These are phyloP conservation scores for Yamadazyma sp. DNA, from an alignment of 1,139 yeast genomes.

Conservation along the genomic window DNA sequence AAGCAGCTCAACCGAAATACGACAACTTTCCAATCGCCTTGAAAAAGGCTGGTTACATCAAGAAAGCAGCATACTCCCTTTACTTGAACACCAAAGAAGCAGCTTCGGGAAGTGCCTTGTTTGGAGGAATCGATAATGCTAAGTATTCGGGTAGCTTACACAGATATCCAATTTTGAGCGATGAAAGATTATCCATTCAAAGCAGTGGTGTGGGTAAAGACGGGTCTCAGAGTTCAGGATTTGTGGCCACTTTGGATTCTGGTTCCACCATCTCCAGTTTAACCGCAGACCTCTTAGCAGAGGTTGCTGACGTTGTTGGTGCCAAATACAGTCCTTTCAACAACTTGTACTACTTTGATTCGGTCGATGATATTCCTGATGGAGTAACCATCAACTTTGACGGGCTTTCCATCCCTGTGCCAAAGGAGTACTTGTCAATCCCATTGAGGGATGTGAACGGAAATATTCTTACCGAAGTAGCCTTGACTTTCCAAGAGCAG, in stretches of 20 bases:
- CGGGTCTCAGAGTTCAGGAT: too few relatives aligned
- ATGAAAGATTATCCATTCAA: slow-evolving; percentile 14
- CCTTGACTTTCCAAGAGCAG: slow-evolving; percentile 4
- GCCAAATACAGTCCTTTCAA: slow-evolving; percentile 3
- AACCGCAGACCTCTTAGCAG: slow-evolving; percentile 16
- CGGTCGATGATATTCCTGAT: slow-evolving; percentile 7
- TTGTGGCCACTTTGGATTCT: slow-evolving; percentile 26
- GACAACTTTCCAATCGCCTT: slow-evolving; percentile 27
- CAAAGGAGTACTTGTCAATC: slow-evolving; percentile 9
- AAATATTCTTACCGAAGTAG: slow-evolving; percentile 6
- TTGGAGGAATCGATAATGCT: slow-evolving; percentile 54
- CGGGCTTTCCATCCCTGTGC: slow-evolving; percentile 31
- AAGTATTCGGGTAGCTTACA: slow-evolving; percentile 22
- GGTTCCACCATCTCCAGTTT: slow-evolving; percentile 32
- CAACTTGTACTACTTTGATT: slow-evolving; percentile 7
- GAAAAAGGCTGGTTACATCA: slow-evolving; percentile 25
- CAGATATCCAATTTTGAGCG: slow-evolving; percentile 18
- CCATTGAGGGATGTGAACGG: slow-evolving; percentile 10
- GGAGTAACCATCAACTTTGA: slow-evolving; percentile 29
- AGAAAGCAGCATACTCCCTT: slow-evolving; percentile 31
- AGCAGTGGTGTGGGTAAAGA: too few relatives aligned
- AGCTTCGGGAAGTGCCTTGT: slow-evolving; percentile 36
- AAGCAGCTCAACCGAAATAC: slow-evolving; percentile 15
- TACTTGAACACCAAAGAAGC: slow-evolving; percentile 25
- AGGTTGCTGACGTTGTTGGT: slow-evolving; percentile 17